phyloP scores from a whole-genome alignment of 78 protist species.

The Dictyostelium intermedium region DNA sequence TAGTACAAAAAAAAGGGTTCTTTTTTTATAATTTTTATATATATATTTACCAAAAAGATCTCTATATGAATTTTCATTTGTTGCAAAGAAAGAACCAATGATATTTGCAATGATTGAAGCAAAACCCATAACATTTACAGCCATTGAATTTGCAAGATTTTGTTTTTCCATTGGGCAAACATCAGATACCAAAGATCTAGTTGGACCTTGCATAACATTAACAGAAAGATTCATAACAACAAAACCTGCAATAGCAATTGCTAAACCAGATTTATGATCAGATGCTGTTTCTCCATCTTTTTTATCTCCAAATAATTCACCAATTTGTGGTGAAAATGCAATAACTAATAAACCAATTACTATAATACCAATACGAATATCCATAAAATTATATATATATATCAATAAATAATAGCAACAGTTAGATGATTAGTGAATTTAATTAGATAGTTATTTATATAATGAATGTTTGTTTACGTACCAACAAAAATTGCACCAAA shows the following conservation, averaged over 20 bases:
- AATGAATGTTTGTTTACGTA: background rate
- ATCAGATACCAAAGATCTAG: conserved; percentile 83
- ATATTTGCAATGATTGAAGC: conserved; percentile 47
- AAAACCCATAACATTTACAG: conserved; percentile 48
- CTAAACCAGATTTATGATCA: conserved; percentile 49
- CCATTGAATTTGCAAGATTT: conserved; percentile 80
- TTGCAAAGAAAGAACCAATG: conserved; percentile 46
- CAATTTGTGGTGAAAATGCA: conserved; percentile 69
- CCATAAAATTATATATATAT: too few relatives aligned
- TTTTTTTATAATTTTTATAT: too few relatives aligned
- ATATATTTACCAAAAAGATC: conserved; percentile 33
- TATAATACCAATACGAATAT: background rate
- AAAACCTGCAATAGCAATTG: conserved; percentile 71
- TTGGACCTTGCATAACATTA: conserved; percentile 84
- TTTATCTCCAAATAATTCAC: conserved; percentile 60
- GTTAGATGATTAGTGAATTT: too few relatives aligned
- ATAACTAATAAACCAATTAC: conserved; percentile 21
- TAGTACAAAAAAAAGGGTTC: background rate
- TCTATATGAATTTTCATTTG: conserved; percentile 11
- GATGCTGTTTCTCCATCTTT: background rate
- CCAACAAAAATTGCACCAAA: conserved; percentile 51
- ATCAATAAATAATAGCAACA: too few relatives aligned
- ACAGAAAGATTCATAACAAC: conserved; percentile 81
- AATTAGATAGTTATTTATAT: too few relatives aligned
- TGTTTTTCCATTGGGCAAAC: conserved; percentile 65